phyloP scores from a whole-genome alignment of 1,284 basidiomycete species.

The Leccinum proximum region DNA sequence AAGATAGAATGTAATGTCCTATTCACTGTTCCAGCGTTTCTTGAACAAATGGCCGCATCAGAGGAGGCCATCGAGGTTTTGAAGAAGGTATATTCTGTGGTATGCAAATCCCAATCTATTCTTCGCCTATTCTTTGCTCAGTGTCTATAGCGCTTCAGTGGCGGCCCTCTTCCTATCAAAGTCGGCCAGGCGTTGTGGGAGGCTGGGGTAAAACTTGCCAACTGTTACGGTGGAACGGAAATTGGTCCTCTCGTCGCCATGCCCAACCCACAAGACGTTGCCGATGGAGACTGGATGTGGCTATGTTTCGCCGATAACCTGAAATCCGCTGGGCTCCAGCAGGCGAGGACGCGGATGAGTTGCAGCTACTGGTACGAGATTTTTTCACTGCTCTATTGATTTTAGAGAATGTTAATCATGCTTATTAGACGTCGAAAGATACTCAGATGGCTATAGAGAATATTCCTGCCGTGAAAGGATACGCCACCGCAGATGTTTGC shows the following conservation, averaged over 20 bases:
- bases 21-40: not conserved
- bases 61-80: not conserved
- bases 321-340: constrained; percentile 29
- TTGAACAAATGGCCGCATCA: not conserved
- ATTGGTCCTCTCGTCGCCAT: constrained; percentile 18
- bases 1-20: constrained; percentile 2
- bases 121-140: not conserved
- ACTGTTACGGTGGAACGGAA: constrained; percentile 29
- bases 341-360: constrained; percentile 31
- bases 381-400: not conserved
- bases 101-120: not conserved
- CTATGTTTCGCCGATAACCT: constrained; percentile 18
- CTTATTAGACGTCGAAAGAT: constrained; percentile 17
- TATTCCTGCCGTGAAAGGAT: constrained; percentile 18
- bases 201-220: constrained; percentile 20
- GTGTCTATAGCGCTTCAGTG: constrained; percentile 18
- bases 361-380: constrained; percentile 31
- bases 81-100: not conserved
- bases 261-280: constrained; percentile 1
- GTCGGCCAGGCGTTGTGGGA: constrained; percentile 18
- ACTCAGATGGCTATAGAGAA: constrained; percentile 23
- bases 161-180: constrained; percentile 26
- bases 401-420: not conserved
- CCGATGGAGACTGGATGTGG: constrained; percentile 33
- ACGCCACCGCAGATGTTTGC: constrained; percentile 21